Evolutionary conservation across 495 filamentous ascomycete genomes (phyloP).

Genomic region (Tetracladium setigerum): DNA sequence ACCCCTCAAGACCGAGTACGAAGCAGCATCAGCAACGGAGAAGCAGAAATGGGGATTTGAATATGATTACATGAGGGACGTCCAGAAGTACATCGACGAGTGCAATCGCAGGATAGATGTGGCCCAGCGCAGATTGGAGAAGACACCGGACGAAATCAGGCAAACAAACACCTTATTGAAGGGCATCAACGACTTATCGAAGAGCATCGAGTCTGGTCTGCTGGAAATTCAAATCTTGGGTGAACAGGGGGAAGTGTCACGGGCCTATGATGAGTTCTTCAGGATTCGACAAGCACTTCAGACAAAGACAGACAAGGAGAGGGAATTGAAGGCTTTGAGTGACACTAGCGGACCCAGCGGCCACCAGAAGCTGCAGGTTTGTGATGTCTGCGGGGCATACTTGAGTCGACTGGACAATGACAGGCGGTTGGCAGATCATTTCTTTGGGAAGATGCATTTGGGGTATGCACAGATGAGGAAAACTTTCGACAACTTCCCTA

Average conservation of each 20-base stretch:
- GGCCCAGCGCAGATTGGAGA: conserved; percentile 85
- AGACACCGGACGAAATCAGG: conserved; percentile 94
- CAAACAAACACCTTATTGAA: conserved; percentile 94
- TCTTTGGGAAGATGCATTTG: conserved; percentile 99
- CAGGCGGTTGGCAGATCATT: conserved; percentile 87
- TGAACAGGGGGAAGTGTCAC: conserved; percentile 69
- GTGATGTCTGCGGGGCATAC: conserved; percentile 96
- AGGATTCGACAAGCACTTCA: conserved; percentile 72
- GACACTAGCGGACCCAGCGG: conserved; percentile 88
- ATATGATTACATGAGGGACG: conserved; percentile 91
- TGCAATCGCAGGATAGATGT: conserved; percentile 91
- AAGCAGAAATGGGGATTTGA: conserved; percentile 83
- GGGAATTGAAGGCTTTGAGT: conserved; percentile 81
- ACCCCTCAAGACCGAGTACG: conserved; percentile 80
- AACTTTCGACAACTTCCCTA: conserved; percentile 75
- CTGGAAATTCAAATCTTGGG: conserved; percentile 81
- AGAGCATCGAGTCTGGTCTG: conserved; percentile 74
- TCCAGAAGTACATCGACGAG: conserved; percentile 92
- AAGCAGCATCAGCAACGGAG: conserved; percentile 54
- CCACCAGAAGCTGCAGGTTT: conserved; percentile 97
- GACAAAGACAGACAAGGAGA: conserved; percentile 76
- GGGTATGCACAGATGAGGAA: conserved; percentile 97
- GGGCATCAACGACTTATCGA: conserved; percentile 72
- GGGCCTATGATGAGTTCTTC: conserved; percentile 80
- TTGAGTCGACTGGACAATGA: conserved; percentile 89